Base-by-base conservation (phyloP, 305 asterid genomes). In the Petunia hybrid region DNA sequence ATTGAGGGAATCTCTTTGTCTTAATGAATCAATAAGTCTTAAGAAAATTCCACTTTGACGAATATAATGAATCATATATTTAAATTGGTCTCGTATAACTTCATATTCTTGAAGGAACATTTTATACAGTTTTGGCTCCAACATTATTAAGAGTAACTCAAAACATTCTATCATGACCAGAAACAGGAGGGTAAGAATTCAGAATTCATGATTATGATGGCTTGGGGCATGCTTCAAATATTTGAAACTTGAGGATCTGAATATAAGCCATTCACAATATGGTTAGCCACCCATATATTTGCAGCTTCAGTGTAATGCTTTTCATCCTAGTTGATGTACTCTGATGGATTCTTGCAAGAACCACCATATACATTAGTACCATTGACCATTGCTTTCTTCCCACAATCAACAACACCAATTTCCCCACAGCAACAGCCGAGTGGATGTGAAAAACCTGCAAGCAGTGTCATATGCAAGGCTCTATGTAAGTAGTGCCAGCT, bases 251-350 rank as follows among this genome's bases (percentile, higher is more conserved):
- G 62, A 39, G 86, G 85, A 6, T 83, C 81, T 4, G 85, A 71
- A 6, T 46, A 80, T 4, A 75, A 67, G 73, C 87, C 89, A 46
- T 83, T 71, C 4, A 83, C 81, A 53, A 85, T 35, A 4, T 5
- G 78, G 9, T 31, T 31, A 0, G 84, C 85, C 13, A 83, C 3
- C 82, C 82, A 53, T 39, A 8, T 60, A 43, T 85, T 87, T 43
- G 90, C 90, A 22, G 87, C 86, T 63, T 87, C 88, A 8, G 87
- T 66, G 45, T 81, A 87, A 70, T 85, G 90, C 68, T 83, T n/a
- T 36, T 82, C 81, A 59, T 87, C 90, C 90, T 88, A 87, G 63
- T 82, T 85, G 66, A 87, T 77, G 65, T 55, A 75, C 46, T 80
- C 79, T 1, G 77, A 69, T 0, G 86, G 84, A 43, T 82, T 76